These are phyloP conservation scores for Gaultheria prostrata DNA, from an alignment of 148 eudicot species.

Conservation along the genomic window DNA sequence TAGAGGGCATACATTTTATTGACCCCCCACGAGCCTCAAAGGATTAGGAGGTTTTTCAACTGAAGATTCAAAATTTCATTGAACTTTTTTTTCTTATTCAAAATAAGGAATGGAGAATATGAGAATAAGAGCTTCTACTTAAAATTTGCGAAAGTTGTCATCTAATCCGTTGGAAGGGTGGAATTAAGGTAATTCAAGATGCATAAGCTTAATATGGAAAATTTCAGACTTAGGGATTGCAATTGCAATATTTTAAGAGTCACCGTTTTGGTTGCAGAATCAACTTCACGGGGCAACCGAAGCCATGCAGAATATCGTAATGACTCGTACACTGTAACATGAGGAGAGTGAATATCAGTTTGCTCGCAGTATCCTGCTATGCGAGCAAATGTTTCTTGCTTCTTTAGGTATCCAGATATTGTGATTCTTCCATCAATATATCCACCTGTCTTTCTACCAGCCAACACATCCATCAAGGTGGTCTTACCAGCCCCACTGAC, in stretches of 20 bases:
- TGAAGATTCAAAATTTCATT: not conserved
- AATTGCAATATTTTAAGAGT: not conserved
- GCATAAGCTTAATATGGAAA: not conserved
- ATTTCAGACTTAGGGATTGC: not conserved
- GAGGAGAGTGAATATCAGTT: constrained; percentile 8
- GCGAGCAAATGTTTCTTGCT: not conserved
- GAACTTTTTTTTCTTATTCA: not conserved
- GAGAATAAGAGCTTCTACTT: not conserved
- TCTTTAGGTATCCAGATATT: not conserved
- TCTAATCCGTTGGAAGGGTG: not conserved
- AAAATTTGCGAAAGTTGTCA: not conserved
- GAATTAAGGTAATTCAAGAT: not conserved
- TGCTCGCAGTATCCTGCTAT: not conserved
- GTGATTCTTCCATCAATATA: constrained; percentile 20
- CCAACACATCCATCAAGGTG: constrained; percentile 59
- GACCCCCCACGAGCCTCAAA: not conserved
- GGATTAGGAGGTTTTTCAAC: constrained; percentile 1
- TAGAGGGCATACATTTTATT: not conserved
- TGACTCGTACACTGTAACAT: not conserved
- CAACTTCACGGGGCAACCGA: not conserved
- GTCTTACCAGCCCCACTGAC: constrained; percentile 64
- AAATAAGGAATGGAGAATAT: not conserved
- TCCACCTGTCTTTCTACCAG: constrained; percentile 61
- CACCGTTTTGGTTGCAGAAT: not conserved
- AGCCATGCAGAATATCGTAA: constrained; percentile 3